Base-by-base conservation (phyloP, 192 early-diverging fungal species). In the Spizellomyces sp. region DNA sequence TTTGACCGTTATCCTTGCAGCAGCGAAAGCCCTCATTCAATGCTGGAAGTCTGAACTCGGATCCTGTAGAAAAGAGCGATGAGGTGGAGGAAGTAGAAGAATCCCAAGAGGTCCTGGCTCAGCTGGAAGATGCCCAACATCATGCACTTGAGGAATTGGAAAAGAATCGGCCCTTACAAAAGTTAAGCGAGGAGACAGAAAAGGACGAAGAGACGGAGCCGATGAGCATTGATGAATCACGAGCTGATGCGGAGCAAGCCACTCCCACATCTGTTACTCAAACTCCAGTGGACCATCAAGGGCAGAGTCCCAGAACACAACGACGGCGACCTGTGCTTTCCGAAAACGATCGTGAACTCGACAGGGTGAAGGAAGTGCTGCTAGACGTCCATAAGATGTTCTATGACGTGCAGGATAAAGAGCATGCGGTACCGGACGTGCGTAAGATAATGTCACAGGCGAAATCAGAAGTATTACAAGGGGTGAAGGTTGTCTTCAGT, bases 401-500 rank as follows among this genome's bases (percentile, higher is more conserved):
- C 76, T 98, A 21, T 77, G 17, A 50, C 10, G 48, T 22, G 7
- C 17, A 27, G 15, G 43, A 27, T 15, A 22, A 47, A 45, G 60
- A 63, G 5, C 22, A 10, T 5, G 10, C 59, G 14, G 15, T 4
- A 41, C 61, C 48, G 68, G 77, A 84, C 67, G 75, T 79, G 15
- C 77, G 88, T 15, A 65, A 57, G 8, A 81, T 96, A 10, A 84
- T 96, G 58, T 77, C 81, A 5, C 42, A 54, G 7, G 79, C 92
- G 74, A 92, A 91, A 67, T 67, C 54, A 5, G 64, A 74, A 4
- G 88, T 97, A 0, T 73, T 99, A 14, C 58, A 75, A 27, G 93
- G 91, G 5, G 74, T 86, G 4, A 75, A 85, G 8, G 67, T 99
- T 45, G 84, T 93, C 1, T 97, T 99, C 58, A 90, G 90, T 19